Percentiles rank a stretch among this genome's conserved stretches.
phyloP scores from a whole-genome alignment of 2,329 filamentous ascomycete genomes.

The Colletotrichum shisoi region DNA sequence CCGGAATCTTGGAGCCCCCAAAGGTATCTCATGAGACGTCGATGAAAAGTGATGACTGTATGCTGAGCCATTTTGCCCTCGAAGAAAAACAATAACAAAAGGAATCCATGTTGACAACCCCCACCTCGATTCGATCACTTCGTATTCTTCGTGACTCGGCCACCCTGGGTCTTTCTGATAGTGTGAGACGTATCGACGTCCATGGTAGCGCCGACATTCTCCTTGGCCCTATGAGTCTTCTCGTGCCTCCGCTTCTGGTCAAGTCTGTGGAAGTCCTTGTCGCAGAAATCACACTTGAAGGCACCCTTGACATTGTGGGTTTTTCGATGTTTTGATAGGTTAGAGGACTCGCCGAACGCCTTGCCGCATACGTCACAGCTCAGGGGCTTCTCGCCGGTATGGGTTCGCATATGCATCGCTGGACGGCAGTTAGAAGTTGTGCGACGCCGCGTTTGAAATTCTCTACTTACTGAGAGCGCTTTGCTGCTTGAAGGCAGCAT shows the following conservation, averaged over 20 bases:
- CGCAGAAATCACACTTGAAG: constrained; percentile 62
- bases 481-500: constrained; percentile 70
- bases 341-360: constrained; percentile 70
- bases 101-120: background rate
- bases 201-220: constrained; percentile 41
- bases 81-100: background rate
- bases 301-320: constrained; percentile 64
- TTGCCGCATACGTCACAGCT: constrained; percentile 66
- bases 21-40: constrained; percentile 20
- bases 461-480: constrained; percentile 67
- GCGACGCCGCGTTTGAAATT: constrained; percentile 6
- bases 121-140: constrained; percentile 3
- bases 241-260: constrained; percentile 68
- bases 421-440: constrained; percentile 15
- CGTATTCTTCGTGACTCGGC: constrained; percentile 16
- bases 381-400: constrained; percentile 71
- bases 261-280: constrained; percentile 65
- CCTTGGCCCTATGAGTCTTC: constrained; percentile 46
- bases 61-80: background rate
- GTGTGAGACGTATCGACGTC: constrained; percentile 3
- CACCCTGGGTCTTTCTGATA: constrained; percentile 7
- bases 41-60: background rate
- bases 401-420: constrained; percentile 73
- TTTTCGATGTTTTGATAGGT: constrained; percentile 70
- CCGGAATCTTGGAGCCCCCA: constrained; percentile 2